Evolutionary conservation across 169 alveolate species (phyloP).

Genomic region (Plasmodium inui): DNA sequence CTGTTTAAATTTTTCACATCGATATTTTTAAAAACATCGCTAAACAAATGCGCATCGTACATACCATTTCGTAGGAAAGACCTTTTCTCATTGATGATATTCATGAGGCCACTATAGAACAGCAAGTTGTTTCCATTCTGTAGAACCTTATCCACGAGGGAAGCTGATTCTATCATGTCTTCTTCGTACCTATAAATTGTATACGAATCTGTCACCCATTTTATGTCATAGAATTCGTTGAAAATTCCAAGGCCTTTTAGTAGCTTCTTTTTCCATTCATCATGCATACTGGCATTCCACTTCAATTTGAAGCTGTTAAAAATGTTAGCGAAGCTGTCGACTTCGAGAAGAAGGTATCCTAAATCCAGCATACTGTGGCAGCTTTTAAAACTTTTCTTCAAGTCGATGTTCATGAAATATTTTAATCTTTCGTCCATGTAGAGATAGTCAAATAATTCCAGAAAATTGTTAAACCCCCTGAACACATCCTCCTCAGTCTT

Average conservation of each 20-base stretch:
- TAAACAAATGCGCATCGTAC: slow-evolving; percentile 65
- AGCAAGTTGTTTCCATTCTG: slow-evolving; percentile 41
- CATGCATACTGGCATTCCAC: slow-evolving; percentile 43
- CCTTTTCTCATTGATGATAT: slow-evolving; percentile 35
- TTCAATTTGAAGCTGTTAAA: slow-evolving; percentile 15
- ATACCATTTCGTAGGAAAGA: slow-evolving; percentile 5
- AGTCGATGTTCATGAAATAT: slow-evolving; percentile 28
- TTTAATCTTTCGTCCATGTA: slow-evolving; percentile 58
- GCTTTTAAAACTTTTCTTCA: slow-evolving; percentile 33
- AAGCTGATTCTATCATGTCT: slow-evolving; percentile 61
- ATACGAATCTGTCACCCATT: slow-evolving; percentile 65
- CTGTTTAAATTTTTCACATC: slow-evolving; percentile 7
- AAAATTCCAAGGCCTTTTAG: slow-evolving; percentile 63
- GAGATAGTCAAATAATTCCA: slow-evolving; percentile 57
- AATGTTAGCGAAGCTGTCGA: slow-evolving; percentile 32
- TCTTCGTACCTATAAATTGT: slow-evolving; percentile 40
- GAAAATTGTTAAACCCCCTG: slow-evolving; percentile 33
- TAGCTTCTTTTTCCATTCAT: slow-evolving; percentile 55
- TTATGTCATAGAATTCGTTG: slow-evolving; percentile 61
- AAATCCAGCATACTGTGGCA: slow-evolving; percentile 18
- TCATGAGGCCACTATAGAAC: slow-evolving; percentile 52
- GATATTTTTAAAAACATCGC: slow-evolving; percentile 38
- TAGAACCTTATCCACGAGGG: slow-evolving; percentile 47
- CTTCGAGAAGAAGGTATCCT: slow-evolving; percentile 51
- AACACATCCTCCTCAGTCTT: slow-evolving; percentile 41